Base-by-base conservation (phyloP, 805 yeast genomes). In the Sugiyamaella smithiae region DNA sequence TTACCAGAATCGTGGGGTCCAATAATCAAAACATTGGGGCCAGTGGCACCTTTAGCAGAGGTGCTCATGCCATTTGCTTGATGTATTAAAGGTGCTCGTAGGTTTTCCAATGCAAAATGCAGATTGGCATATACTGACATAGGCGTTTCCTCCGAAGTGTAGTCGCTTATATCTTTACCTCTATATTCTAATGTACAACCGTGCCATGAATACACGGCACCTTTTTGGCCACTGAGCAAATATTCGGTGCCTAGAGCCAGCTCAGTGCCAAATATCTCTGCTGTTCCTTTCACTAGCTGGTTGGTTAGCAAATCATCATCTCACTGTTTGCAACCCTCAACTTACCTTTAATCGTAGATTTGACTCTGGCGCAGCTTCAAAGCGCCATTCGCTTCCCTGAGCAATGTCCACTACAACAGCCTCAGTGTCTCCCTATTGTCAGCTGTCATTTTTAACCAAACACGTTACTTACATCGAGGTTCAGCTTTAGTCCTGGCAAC, bases 201-300 rank as follows among this genome's bases (percentile, higher is more conserved):
- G 29, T 77, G 79, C 55, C 78, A 79, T 1, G 89, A 75, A 52
- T 69, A 79, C 1, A 85, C 58, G 11, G 83, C 77, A 3, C 77
- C 67, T 46, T 78, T 79, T 52, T 75, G 68, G 5, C 82, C 83
- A 22, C 68, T 65, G 59, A 86, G 81, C 2, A 67, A 62, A 58
- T 81, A 84, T 19, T 81, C 85, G 0, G 75, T 72, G 50, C 85
- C 87, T 37, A 75, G 71, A 2, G 97, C 86, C 20, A 93, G 75
- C 64, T 93, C 99, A 2, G 97, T 88, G 20, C 99, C 99, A 66
- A 85, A 88, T 7, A 89, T 77, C 68, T 93, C 99, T 1, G 88
- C 96, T 1, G 82, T 74, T 2, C 99, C 99, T 1, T 71, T 68
- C 2, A 67, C 50, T 8, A 84, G 72, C 57, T 60, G 22, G 1